Base-by-base conservation (phyloP, 164 flowering plant genomes). In the Berberis thunbergii region DNA sequence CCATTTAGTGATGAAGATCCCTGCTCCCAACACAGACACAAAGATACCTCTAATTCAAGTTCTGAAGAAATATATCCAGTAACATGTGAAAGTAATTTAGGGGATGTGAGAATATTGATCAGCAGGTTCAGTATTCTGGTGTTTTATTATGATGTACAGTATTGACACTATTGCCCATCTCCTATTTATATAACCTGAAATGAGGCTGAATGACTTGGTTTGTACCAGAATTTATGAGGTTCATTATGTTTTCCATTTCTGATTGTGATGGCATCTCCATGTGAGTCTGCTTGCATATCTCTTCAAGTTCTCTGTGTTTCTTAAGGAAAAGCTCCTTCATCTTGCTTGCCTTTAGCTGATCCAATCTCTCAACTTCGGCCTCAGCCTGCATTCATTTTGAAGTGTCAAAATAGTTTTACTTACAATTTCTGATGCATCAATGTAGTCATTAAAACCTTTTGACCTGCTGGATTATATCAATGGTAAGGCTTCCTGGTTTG, bases 271-370 rank as follows among this genome's bases (percentile, higher is more conserved):
- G 86, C 61, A 84, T 76, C 67, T 91, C 88, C 95, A 94, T 84
- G 73, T 90, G 97, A 45, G 95, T 79, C 68, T 72, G 75, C 63
- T 70, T 80, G 80, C 96, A 94, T 64, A 90, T 85, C 43, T 84
- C 82, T 66, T 88, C 88, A 1, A 94, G 82, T 59, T 90, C 95
- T 49, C 62, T 66, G 73, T 85, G 86, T 70, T 94, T 93, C 78
- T 82, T 87, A 12, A 73, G 67, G 70, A 90, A 89, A 62, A 94
- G 80, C 67, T 94, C 97, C 73, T 87, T 90, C 91, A 87, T 90
- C 81, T 87, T 94, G 88, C 86, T 87, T 66, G 97, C 94, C 79
- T 94, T 90, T 63, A 88, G 69, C 44, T 84, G 91, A 76, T 90
- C 97, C 75, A 88, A 72, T 76, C 96, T 86, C 75, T 80, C 74